Conservation (phyloP, 768 basidiomycete genomes). For the Pleurotus salmoneostramineus region DNA sequence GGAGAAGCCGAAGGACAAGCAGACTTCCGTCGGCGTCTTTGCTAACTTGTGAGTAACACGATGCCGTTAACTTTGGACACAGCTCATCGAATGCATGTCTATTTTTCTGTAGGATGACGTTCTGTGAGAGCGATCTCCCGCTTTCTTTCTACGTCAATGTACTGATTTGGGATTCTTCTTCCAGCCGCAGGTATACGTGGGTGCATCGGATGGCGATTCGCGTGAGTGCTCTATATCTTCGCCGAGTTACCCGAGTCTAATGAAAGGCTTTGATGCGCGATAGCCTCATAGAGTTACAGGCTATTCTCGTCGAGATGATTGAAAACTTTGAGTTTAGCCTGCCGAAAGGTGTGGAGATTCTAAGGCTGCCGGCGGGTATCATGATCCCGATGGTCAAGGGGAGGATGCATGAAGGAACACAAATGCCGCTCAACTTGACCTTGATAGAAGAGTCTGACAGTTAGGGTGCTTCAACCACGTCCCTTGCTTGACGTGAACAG, state of each 20-base stretch:
- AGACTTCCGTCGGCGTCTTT: conserved; percentile 17
- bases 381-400: conserved; percentile 29
- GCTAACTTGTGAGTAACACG: conserved; percentile 21
- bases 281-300: conserved; percentile 33
- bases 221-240: conserved; percentile 17
- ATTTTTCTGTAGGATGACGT: background rate
- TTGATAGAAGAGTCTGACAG: conserved; percentile 7
- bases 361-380: conserved; percentile 23
- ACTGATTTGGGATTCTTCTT: background rate
- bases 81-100: no score
- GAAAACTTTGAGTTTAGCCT: conserved; percentile 33
- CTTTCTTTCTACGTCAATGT: background rate
- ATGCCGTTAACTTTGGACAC: no score
- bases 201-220: conserved; percentile 13
- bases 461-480: no score
- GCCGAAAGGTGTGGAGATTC: conserved; percentile 24
- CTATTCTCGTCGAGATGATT: conserved; percentile 33
- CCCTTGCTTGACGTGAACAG: no score
- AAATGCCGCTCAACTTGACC: conserved; percentile 28
- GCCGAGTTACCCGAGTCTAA: background rate
- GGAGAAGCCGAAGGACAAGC: conserved; percentile 9
- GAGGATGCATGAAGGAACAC: conserved; percentile 18
- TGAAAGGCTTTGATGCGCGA: no score
- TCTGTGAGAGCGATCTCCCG: background rate
- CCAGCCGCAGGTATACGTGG: conserved; percentile 8